Conservation (phyloP, 371 early-diverging fungal genomes). For the Nematocida minor region DNA sequence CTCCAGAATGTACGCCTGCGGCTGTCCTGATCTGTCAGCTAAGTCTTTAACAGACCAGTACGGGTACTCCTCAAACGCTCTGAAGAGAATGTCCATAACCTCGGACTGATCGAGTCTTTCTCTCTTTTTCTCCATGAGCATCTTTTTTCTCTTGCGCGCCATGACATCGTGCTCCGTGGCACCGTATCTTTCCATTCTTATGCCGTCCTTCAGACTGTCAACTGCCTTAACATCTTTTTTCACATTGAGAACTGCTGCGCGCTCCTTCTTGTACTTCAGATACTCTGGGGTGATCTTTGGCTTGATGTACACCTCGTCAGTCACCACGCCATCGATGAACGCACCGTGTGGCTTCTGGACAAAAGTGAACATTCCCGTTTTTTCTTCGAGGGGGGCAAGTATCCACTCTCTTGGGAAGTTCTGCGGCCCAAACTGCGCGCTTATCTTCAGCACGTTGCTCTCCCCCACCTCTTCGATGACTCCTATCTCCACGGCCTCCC, state of each 20-base stretch:
- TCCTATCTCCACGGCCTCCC: conserved; percentile 18
- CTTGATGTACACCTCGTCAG: conserved; percentile 54
- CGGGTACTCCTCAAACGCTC: conserved; percentile 65
- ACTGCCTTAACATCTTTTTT: conserved; percentile 48
- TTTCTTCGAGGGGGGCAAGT: conserved; percentile 3
- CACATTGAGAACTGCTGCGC: neutral
- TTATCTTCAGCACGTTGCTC: neutral
- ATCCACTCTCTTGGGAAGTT: conserved; percentile 47
- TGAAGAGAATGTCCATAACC: conserved; percentile 65
- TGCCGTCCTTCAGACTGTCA: conserved; percentile 60
- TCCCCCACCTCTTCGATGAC: conserved; percentile 1
- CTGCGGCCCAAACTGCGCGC: conserved; percentile 9
- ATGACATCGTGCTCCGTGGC: conserved; percentile 61
- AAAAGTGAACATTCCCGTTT: conserved; percentile 42
- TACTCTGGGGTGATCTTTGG: conserved; percentile 63
- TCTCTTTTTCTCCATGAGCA: conserved; percentile 64
- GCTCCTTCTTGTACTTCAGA: conserved; percentile 58
- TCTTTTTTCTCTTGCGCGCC: conserved; percentile 63
- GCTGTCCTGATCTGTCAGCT: conserved; percentile 65
- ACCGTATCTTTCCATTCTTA: conserved; percentile 59
- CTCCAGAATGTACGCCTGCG: conserved; percentile 66
- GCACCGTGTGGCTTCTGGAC: conserved; percentile 21
- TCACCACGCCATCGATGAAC: conserved; percentile 57
- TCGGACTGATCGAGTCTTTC: conserved; percentile 65
- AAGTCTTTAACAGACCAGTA: conserved; percentile 66